phyloP scores from a whole-genome alignment of 257 asterid genomes.

The Nicotiana sylvestris region DNA sequence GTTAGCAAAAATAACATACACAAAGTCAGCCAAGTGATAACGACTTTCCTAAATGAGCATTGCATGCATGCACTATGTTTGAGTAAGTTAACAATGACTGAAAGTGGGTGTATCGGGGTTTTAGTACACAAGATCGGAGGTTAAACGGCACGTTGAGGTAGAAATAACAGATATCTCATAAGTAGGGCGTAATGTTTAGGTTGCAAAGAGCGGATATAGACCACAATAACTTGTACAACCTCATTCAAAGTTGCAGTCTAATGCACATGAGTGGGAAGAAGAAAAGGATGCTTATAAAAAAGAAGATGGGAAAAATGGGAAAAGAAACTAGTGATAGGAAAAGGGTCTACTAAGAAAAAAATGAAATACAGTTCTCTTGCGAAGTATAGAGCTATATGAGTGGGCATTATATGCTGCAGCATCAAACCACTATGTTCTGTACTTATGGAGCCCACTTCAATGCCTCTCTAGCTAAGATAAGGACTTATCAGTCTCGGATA shows the following conservation, averaged over 20 bases:
- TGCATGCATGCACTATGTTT: background rate
- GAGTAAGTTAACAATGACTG: background rate
- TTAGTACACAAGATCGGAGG: background rate
- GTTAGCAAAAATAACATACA: conserved; percentile 12
- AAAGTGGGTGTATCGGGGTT: background rate
- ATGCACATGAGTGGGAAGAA: background rate
- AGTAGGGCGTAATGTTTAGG: background rate
- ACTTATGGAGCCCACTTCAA: conserved; percentile 4
- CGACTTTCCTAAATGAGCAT: background rate
- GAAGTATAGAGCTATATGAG: background rate
- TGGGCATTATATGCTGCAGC: background rate
- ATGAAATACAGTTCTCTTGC: background rate
- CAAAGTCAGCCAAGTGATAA: background rate
- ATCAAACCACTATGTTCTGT: background rate
- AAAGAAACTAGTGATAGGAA: background rate
- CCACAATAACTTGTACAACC: background rate
- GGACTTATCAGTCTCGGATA: background rate
- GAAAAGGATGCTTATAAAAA: background rate
- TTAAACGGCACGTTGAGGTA: background rate
- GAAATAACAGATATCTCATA: background rate
- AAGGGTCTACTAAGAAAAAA: background rate
- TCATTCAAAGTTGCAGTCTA: background rate
- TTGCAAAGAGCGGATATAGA: background rate
- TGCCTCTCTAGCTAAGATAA: background rate
- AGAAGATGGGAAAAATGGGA: background rate